These are phyloP conservation scores for Myxozyma nipponensis DNA, from an alignment of 805 yeast genomes.

Conservation along the genomic window DNA sequence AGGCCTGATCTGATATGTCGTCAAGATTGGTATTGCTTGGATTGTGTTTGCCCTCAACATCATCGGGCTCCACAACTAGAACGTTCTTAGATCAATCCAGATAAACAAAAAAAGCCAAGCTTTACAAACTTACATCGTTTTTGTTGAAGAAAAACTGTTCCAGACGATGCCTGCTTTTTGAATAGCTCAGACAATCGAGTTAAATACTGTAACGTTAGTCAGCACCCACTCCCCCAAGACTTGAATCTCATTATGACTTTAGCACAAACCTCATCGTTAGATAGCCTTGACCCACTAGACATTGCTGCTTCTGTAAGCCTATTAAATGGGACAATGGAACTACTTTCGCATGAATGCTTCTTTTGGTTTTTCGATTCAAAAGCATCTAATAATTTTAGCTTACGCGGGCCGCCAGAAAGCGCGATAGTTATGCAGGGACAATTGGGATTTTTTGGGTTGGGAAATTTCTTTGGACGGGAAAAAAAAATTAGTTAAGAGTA, in stretches of 20 bases:
- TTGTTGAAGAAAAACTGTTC: conserved; percentile 39
- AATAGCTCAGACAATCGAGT: conserved; percentile 32
- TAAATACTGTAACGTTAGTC: conserved; percentile 31
- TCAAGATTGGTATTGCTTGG: conserved; percentile 12
- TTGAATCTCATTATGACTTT: no score
- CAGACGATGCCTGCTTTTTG: conserved; percentile 31
- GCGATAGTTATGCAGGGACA: background rate
- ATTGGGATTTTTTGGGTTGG: no score
- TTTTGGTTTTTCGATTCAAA: no score
- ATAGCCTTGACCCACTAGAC: conserved; percentile 9
- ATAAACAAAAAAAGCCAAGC: background rate
- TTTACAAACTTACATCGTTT: conserved; percentile 33
- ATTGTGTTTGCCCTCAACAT: conserved; percentile 21
- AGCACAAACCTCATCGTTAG: conserved; percentile 25
- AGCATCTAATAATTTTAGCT: no score
- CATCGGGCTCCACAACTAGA: conserved; percentile 12
- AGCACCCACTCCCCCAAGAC: background rate
- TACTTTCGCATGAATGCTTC: no score
- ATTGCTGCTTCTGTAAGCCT: no score
- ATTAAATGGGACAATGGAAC: no score
- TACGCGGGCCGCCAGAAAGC: no score
- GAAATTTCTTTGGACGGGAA: no score
- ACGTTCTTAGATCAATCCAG: conserved; percentile 11
- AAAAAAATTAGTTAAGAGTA: no score
- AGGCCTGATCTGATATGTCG: conserved; percentile 6